Conservation (phyloP, 2,329 filamentous ascomycete species). For the Fusarium caatingaense region DNA sequence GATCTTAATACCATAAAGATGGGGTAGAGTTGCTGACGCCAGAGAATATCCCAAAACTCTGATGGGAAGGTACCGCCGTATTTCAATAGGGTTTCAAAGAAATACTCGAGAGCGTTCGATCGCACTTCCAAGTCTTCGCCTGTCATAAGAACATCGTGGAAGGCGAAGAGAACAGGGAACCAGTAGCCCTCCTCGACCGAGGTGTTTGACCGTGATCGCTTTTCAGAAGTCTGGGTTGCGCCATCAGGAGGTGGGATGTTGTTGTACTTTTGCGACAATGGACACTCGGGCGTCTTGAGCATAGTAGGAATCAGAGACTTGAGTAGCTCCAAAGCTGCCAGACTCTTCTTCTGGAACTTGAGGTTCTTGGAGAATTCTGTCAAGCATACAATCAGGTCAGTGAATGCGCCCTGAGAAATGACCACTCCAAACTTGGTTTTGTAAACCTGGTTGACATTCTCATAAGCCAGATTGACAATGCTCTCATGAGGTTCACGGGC, state of each 20-base stretch:
- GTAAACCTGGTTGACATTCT: conserved; percentile 96
- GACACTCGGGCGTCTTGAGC: conserved; percentile 95
- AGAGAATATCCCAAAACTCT: conserved; percentile 98
- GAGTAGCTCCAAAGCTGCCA: conserved; percentile 93
- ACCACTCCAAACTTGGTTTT: conserved; percentile 95
- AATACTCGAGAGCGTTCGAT: conserved; percentile 90
- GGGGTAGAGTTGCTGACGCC: conserved; percentile 95
- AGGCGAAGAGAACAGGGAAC: conserved; percentile 98
- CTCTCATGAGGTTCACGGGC: conserved; percentile 92
- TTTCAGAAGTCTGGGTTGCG: conserved; percentile 56
- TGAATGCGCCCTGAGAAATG: conserved; percentile 95
- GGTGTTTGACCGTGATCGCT: conserved; percentile 75
- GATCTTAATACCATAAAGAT: conserved; percentile 99
- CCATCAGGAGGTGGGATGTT: conserved; percentile 57
- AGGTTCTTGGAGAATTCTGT: conserved; percentile 99
- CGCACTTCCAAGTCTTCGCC: conserved; percentile 97
- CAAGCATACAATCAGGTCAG: conserved; percentile 93
- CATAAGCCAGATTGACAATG: conserved; percentile 96
- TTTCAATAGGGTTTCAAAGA: conserved; percentile 91
- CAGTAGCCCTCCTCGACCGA: conserved; percentile 97
- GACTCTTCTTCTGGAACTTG: conserved; percentile 97
- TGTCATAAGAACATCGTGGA: conserved; percentile 99
- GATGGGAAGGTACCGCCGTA: conserved; percentile 92
- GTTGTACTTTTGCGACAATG: conserved; percentile 75
- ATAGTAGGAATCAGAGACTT: conserved; percentile 95